Percentiles rank a stretch among this genome's conserved stretches.
phyloP scores from a whole-genome alignment of 805 yeast genomes.

The Nakazawaea ishiwadae region DNA sequence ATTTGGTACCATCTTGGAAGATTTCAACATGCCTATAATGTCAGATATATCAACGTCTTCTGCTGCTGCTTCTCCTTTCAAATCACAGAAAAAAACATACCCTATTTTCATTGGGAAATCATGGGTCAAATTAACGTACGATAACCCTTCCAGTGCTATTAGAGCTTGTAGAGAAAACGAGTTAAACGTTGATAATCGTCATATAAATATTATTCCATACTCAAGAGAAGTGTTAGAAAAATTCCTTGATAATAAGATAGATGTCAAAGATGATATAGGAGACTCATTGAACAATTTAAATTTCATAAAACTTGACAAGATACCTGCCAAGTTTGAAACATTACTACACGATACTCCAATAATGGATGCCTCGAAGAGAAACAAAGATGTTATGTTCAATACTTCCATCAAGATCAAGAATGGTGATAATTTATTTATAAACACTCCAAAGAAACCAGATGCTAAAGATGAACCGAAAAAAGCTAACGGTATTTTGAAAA shows the following conservation, averaged over 20 bases:
- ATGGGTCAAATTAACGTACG: constrained; percentile 90
- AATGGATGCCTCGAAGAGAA: constrained; percentile 14
- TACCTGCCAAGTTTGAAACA: constrained; percentile 8
- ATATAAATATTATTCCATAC: constrained; percentile 54
- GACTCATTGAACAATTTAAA: constrained; percentile 21
- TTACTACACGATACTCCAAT: constrained; percentile 8
- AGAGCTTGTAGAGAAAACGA: constrained; percentile 81
- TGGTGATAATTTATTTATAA: constrained; percentile 36
- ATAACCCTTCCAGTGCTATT: constrained; percentile 65
- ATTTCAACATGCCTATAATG: constrained; percentile 38
- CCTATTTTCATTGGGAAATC: constrained; percentile 83
- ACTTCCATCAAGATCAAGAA: constrained; percentile 31
- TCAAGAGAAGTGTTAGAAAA: constrained; percentile 57
- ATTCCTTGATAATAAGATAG: constrained; percentile 40
- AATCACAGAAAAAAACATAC: constrained; percentile 22
- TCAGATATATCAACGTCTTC: constrained; percentile 8
- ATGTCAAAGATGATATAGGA: constrained; percentile 44
- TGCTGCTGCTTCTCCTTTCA: constrained; percentile 13
- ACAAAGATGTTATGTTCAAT: constrained; percentile 13
- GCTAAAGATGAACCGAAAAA: background rate
- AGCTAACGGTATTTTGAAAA: background rate
- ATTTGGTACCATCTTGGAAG: constrained; percentile 77
- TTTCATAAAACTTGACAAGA: constrained; percentile 6
- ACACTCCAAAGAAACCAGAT: constrained; percentile 13
- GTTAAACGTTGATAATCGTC: constrained; percentile 40